Conservation (phyloP, 179 eudicot genomes). For the Monotropa hypopitys region DNA sequence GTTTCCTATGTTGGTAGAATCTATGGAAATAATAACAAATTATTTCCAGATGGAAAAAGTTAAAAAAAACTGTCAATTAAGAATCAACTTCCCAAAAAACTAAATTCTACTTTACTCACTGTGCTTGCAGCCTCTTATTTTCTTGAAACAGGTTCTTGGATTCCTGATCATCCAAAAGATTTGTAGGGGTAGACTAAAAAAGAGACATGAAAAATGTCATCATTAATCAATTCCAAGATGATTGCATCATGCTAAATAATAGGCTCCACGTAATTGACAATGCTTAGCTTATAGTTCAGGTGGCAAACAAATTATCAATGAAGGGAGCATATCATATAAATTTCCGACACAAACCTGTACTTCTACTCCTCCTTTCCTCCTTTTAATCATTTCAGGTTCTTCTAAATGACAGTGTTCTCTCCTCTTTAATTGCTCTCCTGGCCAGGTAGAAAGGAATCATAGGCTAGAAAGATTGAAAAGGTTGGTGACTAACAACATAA, state of each 20-base stretch:
- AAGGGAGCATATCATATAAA: not conserved
- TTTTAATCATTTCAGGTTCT: conserved; percentile 27
- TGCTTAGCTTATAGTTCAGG: not conserved
- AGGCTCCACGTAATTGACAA: not conserved
- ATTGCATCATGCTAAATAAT: not conserved
- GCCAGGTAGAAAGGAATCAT: conserved; percentile 1
- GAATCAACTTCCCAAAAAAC: not conserved
- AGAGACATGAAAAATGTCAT: conserved; percentile 8
- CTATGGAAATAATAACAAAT: not conserved
- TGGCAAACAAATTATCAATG: not conserved
- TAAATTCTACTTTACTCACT: conserved; percentile 30
- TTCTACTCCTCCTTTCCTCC: conserved; percentile 21
- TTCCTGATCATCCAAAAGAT: conserved; percentile 21
- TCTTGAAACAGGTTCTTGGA: conserved; percentile 26
- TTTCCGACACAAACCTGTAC: conserved; percentile 17
- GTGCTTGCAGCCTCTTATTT: conserved; percentile 39
- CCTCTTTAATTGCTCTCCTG: conserved; percentile 32
- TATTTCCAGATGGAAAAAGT: not conserved
- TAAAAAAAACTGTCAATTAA: not conserved
- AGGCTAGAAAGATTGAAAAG: not conserved
- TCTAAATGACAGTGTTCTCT: conserved; percentile 17
- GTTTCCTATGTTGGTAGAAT: not conserved
- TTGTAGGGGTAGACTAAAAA: conserved; percentile 29
- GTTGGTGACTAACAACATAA: not conserved
- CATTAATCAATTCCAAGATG: not conserved